Percentiles rank a stretch among this genome's conserved stretches.
phyloP scores from a whole-genome alignment of 768 basidiomycete genomes.

The Lactarius sp. region DNA sequence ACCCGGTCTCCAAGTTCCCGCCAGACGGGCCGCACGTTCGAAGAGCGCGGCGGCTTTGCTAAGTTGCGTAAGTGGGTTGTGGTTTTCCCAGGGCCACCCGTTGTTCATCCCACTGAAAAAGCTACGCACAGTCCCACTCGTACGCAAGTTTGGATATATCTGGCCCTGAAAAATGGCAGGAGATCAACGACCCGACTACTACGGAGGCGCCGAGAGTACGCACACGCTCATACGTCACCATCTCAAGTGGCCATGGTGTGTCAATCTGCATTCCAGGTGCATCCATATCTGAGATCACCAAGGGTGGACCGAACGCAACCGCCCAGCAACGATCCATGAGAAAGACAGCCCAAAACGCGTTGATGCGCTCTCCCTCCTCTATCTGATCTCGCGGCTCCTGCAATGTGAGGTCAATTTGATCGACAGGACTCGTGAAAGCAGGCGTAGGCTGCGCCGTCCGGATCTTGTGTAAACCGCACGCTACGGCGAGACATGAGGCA shows the following conservation, averaged over 20 bases:
- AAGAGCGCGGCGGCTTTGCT: slow-evolving; percentile 56
- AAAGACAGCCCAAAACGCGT: slow-evolving; percentile 61
- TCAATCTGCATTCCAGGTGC: slow-evolving; percentile 36
- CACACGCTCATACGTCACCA: slow-evolving; percentile 34
- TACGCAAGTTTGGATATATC: slow-evolving; percentile 41
- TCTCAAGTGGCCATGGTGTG: slow-evolving; percentile 38
- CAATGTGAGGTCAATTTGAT: slow-evolving; percentile 31
- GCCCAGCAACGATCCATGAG: slow-evolving; percentile 53
- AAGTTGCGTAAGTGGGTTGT: slow-evolving; percentile 40
- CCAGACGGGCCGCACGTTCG: slow-evolving; percentile 52
- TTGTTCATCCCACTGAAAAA: slow-evolving; percentile 41
- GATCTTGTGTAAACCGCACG: slow-evolving; percentile 31
- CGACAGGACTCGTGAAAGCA: slow-evolving; percentile 21
- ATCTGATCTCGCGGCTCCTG: slow-evolving; percentile 39
- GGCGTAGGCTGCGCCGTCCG: slow-evolving; percentile 21
- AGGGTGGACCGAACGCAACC: slow-evolving; percentile 48
- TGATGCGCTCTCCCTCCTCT: slow-evolving; percentile 65
- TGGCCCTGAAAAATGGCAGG: slow-evolving; percentile 36
- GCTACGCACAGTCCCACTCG: slow-evolving; percentile 44
- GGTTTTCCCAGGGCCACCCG: slow-evolving; percentile 33
- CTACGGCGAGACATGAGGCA: slow-evolving; percentile 31
- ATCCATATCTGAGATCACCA: slow-evolving; percentile 53
- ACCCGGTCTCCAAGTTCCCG: slow-evolving; percentile 36
- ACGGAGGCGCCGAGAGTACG: neutral
- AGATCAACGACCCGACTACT: slow-evolving; percentile 33